Evolutionary conservation across 805 yeast species (phyloP), one percentile per base, ranked within the genome.

Genomic region (Metschnikowia kofuensis): DNA sequence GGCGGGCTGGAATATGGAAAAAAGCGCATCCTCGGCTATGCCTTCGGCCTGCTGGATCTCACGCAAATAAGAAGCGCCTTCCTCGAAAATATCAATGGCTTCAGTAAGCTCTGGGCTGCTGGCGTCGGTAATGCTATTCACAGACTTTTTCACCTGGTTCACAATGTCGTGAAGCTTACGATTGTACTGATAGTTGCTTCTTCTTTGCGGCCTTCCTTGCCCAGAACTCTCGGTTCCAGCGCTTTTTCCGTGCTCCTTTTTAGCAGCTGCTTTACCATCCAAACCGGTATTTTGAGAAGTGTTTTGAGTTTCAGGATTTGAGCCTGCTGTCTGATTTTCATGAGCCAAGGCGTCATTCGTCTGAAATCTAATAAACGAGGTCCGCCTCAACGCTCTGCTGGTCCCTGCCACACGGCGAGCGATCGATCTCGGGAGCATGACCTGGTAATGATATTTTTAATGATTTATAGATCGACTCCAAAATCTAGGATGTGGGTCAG

Each of bases 11-110:
- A 72, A 72, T 6, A 52, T 49, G 8, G 53, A 53, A 50, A 54
- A 65, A 34, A 69, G 49, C 12, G 55, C 45, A 13, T 56, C 61
- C 15, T 64, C 64, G 12, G 58, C 49, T 45, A 73, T 69, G 21
- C 48, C 52, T 51, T 72, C 77, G 0, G 60, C 57, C 7, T 38
- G 56, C 53, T 71, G 74, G 46, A 72, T 60, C 41, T 70, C 72
- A 35, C 75, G 56, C 49, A 73, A 59, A 53, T 68, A 73, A 28
- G 66, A 50, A 30, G 72, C 55, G 2, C 76, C 77, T 53, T 73
- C 77, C 40, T 70, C 73, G 44, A 70, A 64, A 41, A 73, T 72
- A 31, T 67, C 72, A 27, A 64, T 48, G 14, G 68, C 55, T 44
- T 72, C 77, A 10, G 53, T 31, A 29, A 68, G 51, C 35, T 61